Conservation (phyloP, 2,329 filamentous ascomycete genomes). For the Metarhizium humberi region DNA sequence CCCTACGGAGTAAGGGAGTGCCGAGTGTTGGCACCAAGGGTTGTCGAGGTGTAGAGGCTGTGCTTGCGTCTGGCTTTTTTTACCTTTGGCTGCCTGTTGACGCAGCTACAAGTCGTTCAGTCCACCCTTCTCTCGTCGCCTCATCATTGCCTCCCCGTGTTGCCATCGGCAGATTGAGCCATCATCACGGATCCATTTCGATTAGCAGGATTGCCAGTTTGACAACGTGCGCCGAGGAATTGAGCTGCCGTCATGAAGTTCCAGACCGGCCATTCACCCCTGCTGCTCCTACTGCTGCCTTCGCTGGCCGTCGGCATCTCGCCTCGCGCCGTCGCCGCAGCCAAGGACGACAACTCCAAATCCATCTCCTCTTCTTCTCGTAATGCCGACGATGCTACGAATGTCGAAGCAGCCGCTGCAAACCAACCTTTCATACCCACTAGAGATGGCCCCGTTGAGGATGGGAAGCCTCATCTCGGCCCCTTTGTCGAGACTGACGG, state of each 20-base stretch:
- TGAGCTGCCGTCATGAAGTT: slow-evolving; percentile 45
- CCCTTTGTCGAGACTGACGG: slow-evolving; percentile 58
- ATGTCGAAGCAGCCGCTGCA: slow-evolving; percentile 19
- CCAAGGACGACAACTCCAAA: slow-evolving; percentile 9
- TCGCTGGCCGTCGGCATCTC: slow-evolving; percentile 39
- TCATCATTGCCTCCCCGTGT: background rate
- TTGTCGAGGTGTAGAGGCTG: background rate
- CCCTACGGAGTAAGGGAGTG: background rate
- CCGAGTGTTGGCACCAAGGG: background rate
- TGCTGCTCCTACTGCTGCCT: slow-evolving; percentile 53
- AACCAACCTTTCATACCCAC: slow-evolving; percentile 30
- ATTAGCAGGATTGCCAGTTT: background rate
- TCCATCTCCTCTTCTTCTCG: slow-evolving; percentile 14
- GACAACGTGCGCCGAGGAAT: background rate
- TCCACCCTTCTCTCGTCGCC: background rate
- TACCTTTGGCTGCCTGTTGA: background rate
- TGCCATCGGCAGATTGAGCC: background rate
- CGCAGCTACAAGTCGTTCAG: background rate
- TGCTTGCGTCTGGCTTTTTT: too few species aligned
- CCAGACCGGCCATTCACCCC: slow-evolving; percentile 39
- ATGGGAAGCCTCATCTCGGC: slow-evolving; percentile 87
- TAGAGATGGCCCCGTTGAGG: slow-evolving; percentile 81
- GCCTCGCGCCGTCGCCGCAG: slow-evolving; percentile 16
- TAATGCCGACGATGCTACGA: slow-evolving; percentile 16
- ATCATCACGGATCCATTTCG: background rate